phyloP scores from a whole-genome alignment of 306 rosid genomes.

The Styphnolobium japonicum region DNA sequence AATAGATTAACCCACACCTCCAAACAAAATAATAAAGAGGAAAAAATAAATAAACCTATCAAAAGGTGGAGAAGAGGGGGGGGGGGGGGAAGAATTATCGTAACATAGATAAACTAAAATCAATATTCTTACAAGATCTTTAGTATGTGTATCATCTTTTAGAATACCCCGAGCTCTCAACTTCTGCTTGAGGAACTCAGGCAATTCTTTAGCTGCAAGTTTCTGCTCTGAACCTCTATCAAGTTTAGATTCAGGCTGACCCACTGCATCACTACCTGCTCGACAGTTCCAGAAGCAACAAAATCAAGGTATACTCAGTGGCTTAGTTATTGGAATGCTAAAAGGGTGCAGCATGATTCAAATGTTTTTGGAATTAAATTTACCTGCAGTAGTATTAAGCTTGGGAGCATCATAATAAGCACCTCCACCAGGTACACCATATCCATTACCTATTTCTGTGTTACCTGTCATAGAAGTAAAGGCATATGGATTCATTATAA shows the following conservation, averaged over 20 bases:
- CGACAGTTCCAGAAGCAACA: conserved; percentile 41
- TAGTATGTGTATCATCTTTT: conserved; percentile 43
- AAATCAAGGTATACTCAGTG: conserved; percentile 10
- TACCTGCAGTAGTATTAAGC: conserved; percentile 40
- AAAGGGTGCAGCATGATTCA: conserved; percentile 5
- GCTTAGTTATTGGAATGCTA: conserved; percentile 16
- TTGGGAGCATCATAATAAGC: conserved; percentile 58
- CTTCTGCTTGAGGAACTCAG: conserved; percentile 87
- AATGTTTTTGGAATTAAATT: conserved; percentile 15
- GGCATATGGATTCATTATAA: not conserved
- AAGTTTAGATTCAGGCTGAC: conserved; percentile 34
- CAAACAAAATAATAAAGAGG: not conserved
- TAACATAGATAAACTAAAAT: conserved; percentile 6
- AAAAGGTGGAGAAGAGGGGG: not conserved
- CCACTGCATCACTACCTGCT: conserved; percentile 37
- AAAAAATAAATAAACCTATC: not conserved
- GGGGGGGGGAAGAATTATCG: not conserved
- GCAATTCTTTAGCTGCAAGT: conserved; percentile 61
- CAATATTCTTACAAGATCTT: conserved; percentile 45
- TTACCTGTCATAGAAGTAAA: conserved; percentile 54
- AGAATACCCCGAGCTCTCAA: conserved; percentile 90
- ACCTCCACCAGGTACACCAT: conserved; percentile 98
- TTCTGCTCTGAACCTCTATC: conserved; percentile 43
- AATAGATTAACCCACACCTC: not conserved
- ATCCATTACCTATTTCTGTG: conserved; percentile 90